Percentiles rank a stretch among this genome's conserved stretches.
Conservation (phyloP, 148 eudicot species). For the Chenopodium berlandieri region DNA sequence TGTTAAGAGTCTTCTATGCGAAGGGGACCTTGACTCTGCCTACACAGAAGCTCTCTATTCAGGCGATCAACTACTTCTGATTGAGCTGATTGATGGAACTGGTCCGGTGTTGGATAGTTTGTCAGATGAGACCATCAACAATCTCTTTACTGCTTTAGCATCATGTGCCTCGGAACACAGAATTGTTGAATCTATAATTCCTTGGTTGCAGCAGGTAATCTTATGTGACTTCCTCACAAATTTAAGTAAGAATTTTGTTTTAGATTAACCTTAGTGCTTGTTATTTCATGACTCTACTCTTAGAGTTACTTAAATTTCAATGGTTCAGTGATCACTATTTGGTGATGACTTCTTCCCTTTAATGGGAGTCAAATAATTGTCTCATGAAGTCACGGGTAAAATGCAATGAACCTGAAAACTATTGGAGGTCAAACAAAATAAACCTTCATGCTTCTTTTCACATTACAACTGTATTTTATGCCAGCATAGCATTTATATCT, state of each 20-base stretch:
- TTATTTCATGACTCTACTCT: neutral
- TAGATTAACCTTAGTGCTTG: neutral
- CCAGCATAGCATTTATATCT: neutral
- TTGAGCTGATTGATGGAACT: slow-evolving; percentile 73
- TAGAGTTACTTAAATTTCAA: neutral
- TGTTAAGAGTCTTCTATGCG: slow-evolving; percentile 48
- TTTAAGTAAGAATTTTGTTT: slow-evolving; percentile 5
- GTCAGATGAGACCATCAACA: slow-evolving; percentile 56
- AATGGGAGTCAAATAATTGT: neutral
- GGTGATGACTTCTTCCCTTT: neutral
- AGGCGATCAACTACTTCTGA: slow-evolving; percentile 53
- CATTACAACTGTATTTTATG: neutral
- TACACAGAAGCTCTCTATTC: slow-evolving; percentile 70
- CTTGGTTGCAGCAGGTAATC: slow-evolving; percentile 91
- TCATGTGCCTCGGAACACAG: slow-evolving; percentile 52
- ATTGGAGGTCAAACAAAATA: neutral
- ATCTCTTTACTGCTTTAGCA: slow-evolving; percentile 52
- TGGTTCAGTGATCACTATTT: neutral
- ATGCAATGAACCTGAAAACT: neutral
- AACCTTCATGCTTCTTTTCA: neutral
- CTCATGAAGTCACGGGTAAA: neutral
- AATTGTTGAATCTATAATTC: slow-evolving; percentile 52
- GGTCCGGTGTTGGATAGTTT: slow-evolving; percentile 79
- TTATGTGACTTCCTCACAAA: neutral
- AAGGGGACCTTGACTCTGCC: slow-evolving; percentile 75